These are phyloP conservation scores for Rutstroemia sp. DNA, from an alignment of 2,329 filamentous ascomycete genomes.

Conservation along the genomic window DNA sequence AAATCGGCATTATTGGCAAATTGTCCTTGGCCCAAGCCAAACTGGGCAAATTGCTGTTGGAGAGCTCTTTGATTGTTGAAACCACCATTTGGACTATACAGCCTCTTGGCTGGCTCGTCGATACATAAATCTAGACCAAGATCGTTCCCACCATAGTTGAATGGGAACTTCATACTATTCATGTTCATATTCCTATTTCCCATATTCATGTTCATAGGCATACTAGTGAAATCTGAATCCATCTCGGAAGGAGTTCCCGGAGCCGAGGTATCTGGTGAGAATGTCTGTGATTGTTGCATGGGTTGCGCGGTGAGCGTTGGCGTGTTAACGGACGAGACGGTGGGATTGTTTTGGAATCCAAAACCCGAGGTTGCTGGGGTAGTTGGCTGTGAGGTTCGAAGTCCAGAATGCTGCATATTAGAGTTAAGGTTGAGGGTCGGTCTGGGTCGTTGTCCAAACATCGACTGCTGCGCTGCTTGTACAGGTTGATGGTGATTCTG, in stretches of 20 bases:
- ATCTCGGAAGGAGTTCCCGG: conserved; percentile 66
- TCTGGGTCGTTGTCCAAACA: conserved; percentile 57
- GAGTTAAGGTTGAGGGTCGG: conserved; percentile 71
- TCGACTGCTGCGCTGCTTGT: conserved; percentile 57
- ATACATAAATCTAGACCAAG: conserved; percentile 59
- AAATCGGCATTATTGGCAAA: conserved; percentile 59
- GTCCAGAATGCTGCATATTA: conserved; percentile 65
- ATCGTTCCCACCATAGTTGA: conserved; percentile 35
- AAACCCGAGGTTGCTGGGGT: conserved; percentile 75
- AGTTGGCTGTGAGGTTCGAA: conserved; percentile 77
- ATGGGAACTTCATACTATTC: conserved; percentile 33
- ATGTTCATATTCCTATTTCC: conserved; percentile 49
- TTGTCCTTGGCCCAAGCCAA: conserved; percentile 61
- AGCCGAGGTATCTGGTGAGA: conserved; percentile 52
- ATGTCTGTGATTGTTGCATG: conserved; percentile 41
- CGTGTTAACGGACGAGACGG: conserved; percentile 94
- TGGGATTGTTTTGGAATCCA: conserved; percentile 84
- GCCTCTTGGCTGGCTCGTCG: conserved; percentile 87
- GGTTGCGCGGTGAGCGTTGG: conserved; percentile 78
- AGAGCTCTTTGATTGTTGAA: conserved; percentile 57
- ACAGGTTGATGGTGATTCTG: conserved; percentile 47
- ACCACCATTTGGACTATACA: conserved; percentile 79
- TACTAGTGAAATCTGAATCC: conserved; percentile 64
- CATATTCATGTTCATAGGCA: conserved; percentile 48
- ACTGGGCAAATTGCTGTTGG: conserved; percentile 61